Conservation (phyloP, 1,139 yeast genomes). For the Pneumocystis sp. region DNA sequence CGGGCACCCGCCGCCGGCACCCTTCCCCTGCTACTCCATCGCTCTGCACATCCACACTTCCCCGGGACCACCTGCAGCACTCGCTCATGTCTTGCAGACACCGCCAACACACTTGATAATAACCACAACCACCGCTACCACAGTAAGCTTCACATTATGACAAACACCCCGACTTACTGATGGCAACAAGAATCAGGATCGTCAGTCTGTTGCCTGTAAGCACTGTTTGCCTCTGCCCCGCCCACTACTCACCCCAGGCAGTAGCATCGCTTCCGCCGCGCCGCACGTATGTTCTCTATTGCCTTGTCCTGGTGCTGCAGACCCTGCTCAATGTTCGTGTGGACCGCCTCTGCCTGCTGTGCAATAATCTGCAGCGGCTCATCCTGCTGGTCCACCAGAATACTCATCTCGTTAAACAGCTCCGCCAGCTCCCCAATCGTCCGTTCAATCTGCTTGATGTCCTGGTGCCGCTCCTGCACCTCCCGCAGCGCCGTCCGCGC, state of each 20-base stretch:
- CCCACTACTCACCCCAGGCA: constrained; percentile 46
- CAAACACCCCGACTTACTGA: neutral
- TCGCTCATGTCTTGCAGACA: neutral
- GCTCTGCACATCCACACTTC: too few species aligned
- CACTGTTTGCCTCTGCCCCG: neutral
- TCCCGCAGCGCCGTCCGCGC: constrained; percentile 91
- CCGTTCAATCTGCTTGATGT: constrained; percentile 83
- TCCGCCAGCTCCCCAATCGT: constrained; percentile 93
- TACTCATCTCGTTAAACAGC: constrained; percentile 92
- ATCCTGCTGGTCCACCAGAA: constrained; percentile 90
- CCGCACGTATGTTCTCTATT: constrained; percentile 71
- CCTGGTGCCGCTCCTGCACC: constrained; percentile 92
- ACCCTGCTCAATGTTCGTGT: constrained; percentile 83
- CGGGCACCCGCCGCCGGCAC: too few species aligned
- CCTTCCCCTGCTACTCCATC: too few species aligned
- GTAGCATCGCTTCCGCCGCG: constrained; percentile 85
- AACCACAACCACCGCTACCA: constrained; percentile 1
- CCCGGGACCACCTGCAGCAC: too few species aligned
- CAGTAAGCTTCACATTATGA: neutral
- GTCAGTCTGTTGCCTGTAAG: neutral
- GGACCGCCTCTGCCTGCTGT: constrained; percentile 68
- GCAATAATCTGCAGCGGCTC: constrained; percentile 72
- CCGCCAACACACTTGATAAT: neutral
- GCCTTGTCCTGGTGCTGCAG: constrained; percentile 90
- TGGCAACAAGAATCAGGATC: neutral